Conservation (phyloP, 352 stramenopile species). For the Phytophthora agathidicida region DNA sequence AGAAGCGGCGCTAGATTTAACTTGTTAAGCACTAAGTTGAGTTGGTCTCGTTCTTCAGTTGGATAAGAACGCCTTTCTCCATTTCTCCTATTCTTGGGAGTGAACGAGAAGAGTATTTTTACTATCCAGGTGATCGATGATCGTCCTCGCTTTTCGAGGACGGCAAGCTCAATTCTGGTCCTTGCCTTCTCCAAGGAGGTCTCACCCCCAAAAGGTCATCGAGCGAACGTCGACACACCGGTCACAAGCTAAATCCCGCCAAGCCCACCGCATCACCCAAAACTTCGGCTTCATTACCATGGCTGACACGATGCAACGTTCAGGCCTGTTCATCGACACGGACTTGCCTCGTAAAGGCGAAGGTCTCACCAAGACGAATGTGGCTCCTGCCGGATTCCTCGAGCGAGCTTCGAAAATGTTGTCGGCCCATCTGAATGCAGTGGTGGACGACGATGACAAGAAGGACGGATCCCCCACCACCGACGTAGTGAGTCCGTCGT, state of each 20-base stretch:
- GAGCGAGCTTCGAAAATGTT: constrained; percentile 70
- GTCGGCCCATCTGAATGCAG: constrained; percentile 30
- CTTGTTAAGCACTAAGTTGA: too few relatives aligned
- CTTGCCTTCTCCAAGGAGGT: not conserved
- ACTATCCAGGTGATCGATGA: constrained; percentile 1
- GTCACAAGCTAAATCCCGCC: constrained; percentile 31
- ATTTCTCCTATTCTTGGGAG: constrained; percentile 20
- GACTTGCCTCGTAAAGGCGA: constrained; percentile 32
- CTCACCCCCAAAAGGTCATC: constrained; percentile 2
- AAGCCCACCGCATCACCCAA: constrained; percentile 9
- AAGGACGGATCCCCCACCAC: constrained; percentile 22
- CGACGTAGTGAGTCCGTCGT: constrained; percentile 35
- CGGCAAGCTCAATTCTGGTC: constrained; percentile 8
- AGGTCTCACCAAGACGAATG: constrained; percentile 21
- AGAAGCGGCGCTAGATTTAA: too few relatives aligned
- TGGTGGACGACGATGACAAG: constrained; percentile 22
- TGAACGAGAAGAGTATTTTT: constrained; percentile 6
- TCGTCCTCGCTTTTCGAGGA: constrained; percentile 18
- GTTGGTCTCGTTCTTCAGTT: constrained; percentile 1
- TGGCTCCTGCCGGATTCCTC: constrained; percentile 46
- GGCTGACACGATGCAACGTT: constrained; percentile 56
- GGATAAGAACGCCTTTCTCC: constrained; percentile 7
- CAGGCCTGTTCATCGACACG: constrained; percentile 63
- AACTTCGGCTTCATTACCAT: constrained; percentile 29
- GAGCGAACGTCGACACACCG: constrained; percentile 4